These are phyloP conservation scores for Aegilops sharonensis DNA, from an alignment of 176 grass and related monocot species.

Conservation along the genomic window DNA sequence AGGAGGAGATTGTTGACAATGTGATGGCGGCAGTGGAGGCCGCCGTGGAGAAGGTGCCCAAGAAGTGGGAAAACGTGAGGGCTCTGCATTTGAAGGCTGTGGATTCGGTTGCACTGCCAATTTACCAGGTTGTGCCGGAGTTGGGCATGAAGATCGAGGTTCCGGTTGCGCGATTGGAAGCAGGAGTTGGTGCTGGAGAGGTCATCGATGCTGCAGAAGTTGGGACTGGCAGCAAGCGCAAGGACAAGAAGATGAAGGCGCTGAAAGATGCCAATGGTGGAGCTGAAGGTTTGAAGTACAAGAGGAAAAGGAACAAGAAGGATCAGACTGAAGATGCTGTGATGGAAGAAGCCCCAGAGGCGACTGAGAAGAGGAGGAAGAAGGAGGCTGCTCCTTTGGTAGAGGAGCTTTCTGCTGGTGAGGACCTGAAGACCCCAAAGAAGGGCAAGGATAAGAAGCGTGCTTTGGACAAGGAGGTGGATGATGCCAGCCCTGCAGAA, in stretches of 20 bases:
- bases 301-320: constrained; percentile 48
- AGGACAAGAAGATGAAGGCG: constrained; percentile 10
- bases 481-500: not conserved
- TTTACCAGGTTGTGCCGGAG: constrained; percentile 72
- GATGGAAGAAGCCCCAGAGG: constrained; percentile 25
- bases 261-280: not conserved
- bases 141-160: constrained; percentile 76
- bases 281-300: not conserved
- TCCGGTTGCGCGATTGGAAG: constrained; percentile 1
- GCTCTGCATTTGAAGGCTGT: constrained; percentile 64
- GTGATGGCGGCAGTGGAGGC: constrained; percentile 44
- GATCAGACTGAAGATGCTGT: constrained; percentile 9
- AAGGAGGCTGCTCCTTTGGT: constrained; percentile 8
- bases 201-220: constrained; percentile 28
- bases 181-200: constrained; percentile 15
- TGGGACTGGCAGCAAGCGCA: not conserved
- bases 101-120: constrained; percentile 61
- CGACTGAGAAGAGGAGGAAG: constrained; percentile 31
- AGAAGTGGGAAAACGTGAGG: constrained; percentile 78
- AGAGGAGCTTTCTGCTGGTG: not conserved
- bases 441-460: constrained; percentile 27
- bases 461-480: constrained; percentile 21
- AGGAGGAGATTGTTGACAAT: constrained; percentile 62
- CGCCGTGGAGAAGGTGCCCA: constrained; percentile 60
- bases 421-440: constrained; percentile 11